Evolutionary conservation across 768 basidiomycete genomes (phyloP).

Genomic region (Boletus rufocinnamomeus): DNA sequence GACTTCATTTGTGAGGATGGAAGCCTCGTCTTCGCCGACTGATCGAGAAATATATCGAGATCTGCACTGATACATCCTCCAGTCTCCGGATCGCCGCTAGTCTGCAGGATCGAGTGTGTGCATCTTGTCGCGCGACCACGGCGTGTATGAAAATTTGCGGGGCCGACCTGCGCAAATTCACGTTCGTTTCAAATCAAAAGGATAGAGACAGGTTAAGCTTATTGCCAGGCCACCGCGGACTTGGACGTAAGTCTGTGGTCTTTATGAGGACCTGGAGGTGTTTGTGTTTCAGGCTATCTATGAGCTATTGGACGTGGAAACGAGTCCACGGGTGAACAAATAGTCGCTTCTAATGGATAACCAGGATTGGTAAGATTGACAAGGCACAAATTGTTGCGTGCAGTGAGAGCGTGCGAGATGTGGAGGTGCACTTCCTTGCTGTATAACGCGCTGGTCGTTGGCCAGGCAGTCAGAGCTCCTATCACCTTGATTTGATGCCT

Average conservation of each 20-base stretch:
- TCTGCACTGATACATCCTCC: slow-evolving; percentile 12
- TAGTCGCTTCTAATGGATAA: neutral
- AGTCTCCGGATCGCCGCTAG: slow-evolving; percentile 17
- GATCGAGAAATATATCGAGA: slow-evolving; percentile 29
- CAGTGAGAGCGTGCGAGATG: neutral
- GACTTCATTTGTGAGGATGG: slow-evolving; percentile 22
- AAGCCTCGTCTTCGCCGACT: slow-evolving; percentile 10
- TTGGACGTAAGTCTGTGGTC: slow-evolving; percentile 14
- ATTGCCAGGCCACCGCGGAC: slow-evolving; percentile 24
- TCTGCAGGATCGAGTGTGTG: slow-evolving; percentile 9
- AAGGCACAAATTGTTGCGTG: neutral
- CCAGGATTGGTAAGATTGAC: neutral
- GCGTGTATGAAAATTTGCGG: slow-evolving; percentile 20
- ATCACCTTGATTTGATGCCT: neutral
- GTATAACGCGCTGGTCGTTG: neutral
- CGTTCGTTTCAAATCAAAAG: slow-evolving; percentile 1
- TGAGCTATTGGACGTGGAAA: slow-evolving; percentile 14
- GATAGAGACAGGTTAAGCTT: slow-evolving; percentile 7
- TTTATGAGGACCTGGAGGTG: slow-evolving; percentile 5
- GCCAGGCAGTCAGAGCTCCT: neutral
- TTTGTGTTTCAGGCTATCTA: slow-evolving; percentile 12
- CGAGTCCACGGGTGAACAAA: slow-evolving; percentile 4
- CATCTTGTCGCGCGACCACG: slow-evolving; percentile 8
- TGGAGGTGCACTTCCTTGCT: neutral
- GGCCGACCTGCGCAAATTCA: slow-evolving; percentile 17